A percentile compares a stretch with the other conserved stretches of the same genome.
Evolutionary conservation across 2,329 filamentous ascomycete species (phyloP).

Genomic region (Cladophialophora chaetospira): DNA sequence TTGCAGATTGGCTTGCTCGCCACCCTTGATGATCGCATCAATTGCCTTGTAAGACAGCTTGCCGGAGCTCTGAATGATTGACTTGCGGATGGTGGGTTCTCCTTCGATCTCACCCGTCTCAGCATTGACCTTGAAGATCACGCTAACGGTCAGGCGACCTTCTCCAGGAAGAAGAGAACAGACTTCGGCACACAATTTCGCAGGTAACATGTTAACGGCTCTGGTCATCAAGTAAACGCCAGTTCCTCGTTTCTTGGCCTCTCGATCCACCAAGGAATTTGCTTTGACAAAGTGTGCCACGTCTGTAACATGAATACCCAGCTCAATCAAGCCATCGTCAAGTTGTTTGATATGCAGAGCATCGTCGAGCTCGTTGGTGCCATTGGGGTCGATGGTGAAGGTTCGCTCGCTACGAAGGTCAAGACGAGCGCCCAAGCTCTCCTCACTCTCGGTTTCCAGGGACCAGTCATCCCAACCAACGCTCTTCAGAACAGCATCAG

Average conservation of each 20-base stretch:
- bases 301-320: slow-evolving; percentile 93
- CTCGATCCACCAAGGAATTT: slow-evolving; percentile 91
- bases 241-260: slow-evolving; percentile 96
- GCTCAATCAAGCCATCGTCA: slow-evolving; percentile 82
- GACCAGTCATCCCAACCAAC: slow-evolving; percentile 93
- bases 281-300: slow-evolving; percentile 96
- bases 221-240: slow-evolving; percentile 94
- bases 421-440: slow-evolving; percentile 70
- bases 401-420: slow-evolving; percentile 87
- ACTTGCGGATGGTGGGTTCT: slow-evolving; percentile 91
- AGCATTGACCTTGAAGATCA: slow-evolving; percentile 87
- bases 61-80: slow-evolving; percentile 86
- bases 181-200: slow-evolving; percentile 80
- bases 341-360: slow-evolving; percentile 88
- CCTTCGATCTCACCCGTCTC: slow-evolving; percentile 80
- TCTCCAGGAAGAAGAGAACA: slow-evolving; percentile 86
- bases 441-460: slow-evolving; percentile 77
- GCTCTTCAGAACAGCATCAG: slow-evolving; percentile 90
- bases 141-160: slow-evolving; percentile 86
- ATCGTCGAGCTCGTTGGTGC: slow-evolving; percentile 84
- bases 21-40: slow-evolving; percentile 73
- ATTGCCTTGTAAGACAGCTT: slow-evolving; percentile 85
- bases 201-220: slow-evolving; percentile 81
- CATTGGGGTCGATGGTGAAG: slow-evolving; percentile 91
- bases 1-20: slow-evolving; percentile 63